Evolutionary conservation across 208 protist species (phyloP), one percentile per base, ranked within the genome.

Genomic region (Polymyxa betae): DNA sequence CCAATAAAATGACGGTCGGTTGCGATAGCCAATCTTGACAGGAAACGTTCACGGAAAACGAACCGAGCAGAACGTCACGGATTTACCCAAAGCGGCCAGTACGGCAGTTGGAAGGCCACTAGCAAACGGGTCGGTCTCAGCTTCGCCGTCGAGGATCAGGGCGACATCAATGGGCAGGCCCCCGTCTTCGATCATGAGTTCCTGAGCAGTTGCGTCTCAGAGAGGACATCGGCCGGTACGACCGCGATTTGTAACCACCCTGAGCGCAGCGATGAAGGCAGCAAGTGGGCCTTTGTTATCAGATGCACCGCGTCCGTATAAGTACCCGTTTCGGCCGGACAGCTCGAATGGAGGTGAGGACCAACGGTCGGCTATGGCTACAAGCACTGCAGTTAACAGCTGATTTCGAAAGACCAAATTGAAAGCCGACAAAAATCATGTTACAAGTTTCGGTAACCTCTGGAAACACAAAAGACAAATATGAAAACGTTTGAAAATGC

Each of bases 241-340:
- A 60, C 49, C 5, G 49, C 5, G 49, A 5, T 24, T 24, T 60
- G 12, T 24, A 5, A 5, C 49, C 0, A 92, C 66, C 89, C 92
- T 93, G 44, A 93, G 41, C 0, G 93, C 93, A 40, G 45, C 49
- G 12, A 93, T 24, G 0, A 92, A 89, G 38, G 92, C 89, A 0
- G 91, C 43, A 32, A 91, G 54, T 24, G 93, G 92, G 10, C 93
- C 93, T 64, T 94, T 94, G 92, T 94, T 93, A 77, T 94, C 93
- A 1, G 90, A 92, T 0, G 90, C 77, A 0, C 93, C 93, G 0
- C 93, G 89, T 24, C 93, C 93, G 64, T 94, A 94, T 44, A 93
- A 40, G 45, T 93, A 94, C 16, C 93, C 93, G 54, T 94, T 88
- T n/a, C 88, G 44, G 0, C 92, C 92, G 0, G 43, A 89, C 32